Percentiles rank a stretch among this genome's conserved stretches.
Evolutionary conservation across 2,329 filamentous ascomycete genomes (phyloP).

Genomic region (Beauveria varroae): DNA sequence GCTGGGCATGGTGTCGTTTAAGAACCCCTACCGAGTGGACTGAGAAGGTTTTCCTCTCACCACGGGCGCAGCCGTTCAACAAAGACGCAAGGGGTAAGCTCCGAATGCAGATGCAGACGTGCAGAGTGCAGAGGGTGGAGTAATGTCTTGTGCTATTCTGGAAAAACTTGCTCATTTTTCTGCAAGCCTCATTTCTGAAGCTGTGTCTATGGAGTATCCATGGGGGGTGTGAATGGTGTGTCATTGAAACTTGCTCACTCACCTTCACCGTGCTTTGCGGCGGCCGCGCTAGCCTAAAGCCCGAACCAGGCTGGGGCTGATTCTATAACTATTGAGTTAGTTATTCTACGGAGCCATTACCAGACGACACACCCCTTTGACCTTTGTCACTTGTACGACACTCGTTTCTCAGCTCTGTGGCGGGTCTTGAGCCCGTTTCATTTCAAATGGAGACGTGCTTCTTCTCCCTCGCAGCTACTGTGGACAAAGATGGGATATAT

Average conservation of each 20-base stretch:
- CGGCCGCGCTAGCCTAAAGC: not conserved
- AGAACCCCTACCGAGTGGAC: not conserved
- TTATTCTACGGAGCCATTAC: no score
- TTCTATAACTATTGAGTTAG: no score
- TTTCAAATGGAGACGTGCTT: not conserved
- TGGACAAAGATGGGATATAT: not conserved
- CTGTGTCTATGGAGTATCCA: not conserved
- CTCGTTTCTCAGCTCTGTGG: not conserved
- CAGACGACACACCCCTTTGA: not conserved
- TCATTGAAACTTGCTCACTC: conserved; percentile 8
- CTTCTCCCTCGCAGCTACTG: not conserved
- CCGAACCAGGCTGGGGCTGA: not conserved
- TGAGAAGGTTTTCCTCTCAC: not conserved
- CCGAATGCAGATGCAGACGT: not conserved
- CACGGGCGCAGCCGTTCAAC: not conserved
- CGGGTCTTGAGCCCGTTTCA: not conserved
- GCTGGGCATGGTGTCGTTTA: not conserved
- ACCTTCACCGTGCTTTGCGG: not conserved
- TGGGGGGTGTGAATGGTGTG: not conserved
- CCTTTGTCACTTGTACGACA: not conserved
- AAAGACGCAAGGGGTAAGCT: no score
- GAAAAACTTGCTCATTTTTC: conserved; percentile 11
- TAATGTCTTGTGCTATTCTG: not conserved
- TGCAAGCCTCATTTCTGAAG: conserved; percentile 4
- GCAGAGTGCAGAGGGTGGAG: not conserved